These are phyloP conservation scores for Stagonosporopsis tanaceti DNA, from an alignment of 2,329 filamentous ascomycete species.

Conservation along the genomic window DNA sequence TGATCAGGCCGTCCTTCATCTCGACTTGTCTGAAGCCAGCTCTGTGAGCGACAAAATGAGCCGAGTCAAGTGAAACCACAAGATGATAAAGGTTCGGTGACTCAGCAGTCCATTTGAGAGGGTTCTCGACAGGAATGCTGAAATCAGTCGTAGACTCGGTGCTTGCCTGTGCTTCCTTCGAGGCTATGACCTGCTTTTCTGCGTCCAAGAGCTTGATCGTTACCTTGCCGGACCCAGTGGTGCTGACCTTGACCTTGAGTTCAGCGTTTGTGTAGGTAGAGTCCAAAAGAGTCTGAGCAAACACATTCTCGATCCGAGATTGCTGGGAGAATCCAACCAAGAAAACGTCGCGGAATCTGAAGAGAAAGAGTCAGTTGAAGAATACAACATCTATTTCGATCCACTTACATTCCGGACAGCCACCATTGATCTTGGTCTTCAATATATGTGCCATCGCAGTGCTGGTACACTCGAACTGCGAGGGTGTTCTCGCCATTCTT, in stretches of 20 bases:
- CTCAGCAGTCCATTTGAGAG: slow-evolving; percentile 74
- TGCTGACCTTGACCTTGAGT: slow-evolving; percentile 58
- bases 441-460: slow-evolving; percentile 73
- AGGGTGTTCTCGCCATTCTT: slow-evolving; percentile 61
- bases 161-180: slow-evolving; percentile 23
- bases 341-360: slow-evolving; percentile 72
- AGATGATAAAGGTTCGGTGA: slow-evolving; percentile 68
- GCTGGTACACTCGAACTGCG: slow-evolving; percentile 73
- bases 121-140: slow-evolving; percentile 58
- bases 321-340: slow-evolving; percentile 64
- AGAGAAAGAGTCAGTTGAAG: slow-evolving; percentile 38
- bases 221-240: slow-evolving; percentile 53
- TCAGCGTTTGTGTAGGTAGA: slow-evolving; percentile 59
- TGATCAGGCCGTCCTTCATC: slow-evolving; percentile 66
- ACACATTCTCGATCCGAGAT: slow-evolving; percentile 65
- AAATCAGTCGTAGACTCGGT: slow-evolving; percentile 32
- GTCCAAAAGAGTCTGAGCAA: slow-evolving; percentile 64
- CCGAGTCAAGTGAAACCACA: slow-evolving; percentile 52
- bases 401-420: slow-evolving; percentile 61
- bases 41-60: slow-evolving; percentile 59
- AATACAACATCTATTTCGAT: background rate
- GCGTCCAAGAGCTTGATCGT: slow-evolving; percentile 57
- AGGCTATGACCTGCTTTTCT: slow-evolving; percentile 36
- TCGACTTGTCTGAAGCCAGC: slow-evolving; percentile 72
- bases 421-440: slow-evolving; percentile 76